Evolutionary conservation across 306 rosid genomes (phyloP).

Genomic region (Vigna hirtella): DNA sequence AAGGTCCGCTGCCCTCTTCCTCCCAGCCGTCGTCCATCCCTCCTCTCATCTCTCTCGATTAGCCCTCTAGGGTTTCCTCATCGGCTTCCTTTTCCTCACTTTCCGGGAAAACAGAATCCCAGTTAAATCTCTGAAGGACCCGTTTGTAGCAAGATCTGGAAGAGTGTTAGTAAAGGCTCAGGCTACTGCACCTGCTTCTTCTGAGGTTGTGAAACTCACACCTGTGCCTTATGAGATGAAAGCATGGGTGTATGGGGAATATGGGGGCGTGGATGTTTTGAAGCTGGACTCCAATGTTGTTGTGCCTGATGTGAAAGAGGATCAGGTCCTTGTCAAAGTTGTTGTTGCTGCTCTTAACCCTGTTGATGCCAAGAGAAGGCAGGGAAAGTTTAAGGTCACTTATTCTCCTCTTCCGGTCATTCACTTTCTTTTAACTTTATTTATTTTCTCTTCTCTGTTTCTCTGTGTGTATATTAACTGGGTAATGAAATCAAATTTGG

Average conservation of each 20-base stretch:
- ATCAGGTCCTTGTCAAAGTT: slow-evolving; percentile 39
- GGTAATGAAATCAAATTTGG: too few species aligned
- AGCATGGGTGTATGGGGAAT: slow-evolving; percentile 89
- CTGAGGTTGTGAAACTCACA: slow-evolving; percentile 55
- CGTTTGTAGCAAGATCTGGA: slow-evolving; percentile 16
- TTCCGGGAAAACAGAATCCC: slow-evolving; percentile 42
- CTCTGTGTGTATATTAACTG: too few species aligned
- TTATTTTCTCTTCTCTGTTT: too few species aligned
- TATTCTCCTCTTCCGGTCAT: too few species aligned
- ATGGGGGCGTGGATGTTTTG: slow-evolving; percentile 83
- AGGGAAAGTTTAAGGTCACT: too few species aligned
- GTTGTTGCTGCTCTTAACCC: too few species aligned
- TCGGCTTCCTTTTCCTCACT: slow-evolving; percentile 34
- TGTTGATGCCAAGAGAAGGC: too few species aligned
- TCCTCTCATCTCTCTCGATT: too few species aligned
- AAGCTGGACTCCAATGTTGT: slow-evolving; percentile 63
- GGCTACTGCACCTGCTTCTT: slow-evolving; percentile 63
- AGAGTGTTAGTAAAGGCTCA: slow-evolving; percentile 63
- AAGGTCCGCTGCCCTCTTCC: too few species aligned
- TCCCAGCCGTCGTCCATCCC: too few species aligned
- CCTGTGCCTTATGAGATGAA: slow-evolving; percentile 75
- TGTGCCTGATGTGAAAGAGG: slow-evolving; percentile 82
- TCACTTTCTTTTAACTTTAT: too few species aligned
- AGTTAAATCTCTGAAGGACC: slow-evolving; percentile 1
- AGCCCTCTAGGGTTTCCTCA: too few species aligned